Evolutionary conservation across 805 yeast species (phyloP).

Genomic region (Kuraishia floccosa): DNA sequence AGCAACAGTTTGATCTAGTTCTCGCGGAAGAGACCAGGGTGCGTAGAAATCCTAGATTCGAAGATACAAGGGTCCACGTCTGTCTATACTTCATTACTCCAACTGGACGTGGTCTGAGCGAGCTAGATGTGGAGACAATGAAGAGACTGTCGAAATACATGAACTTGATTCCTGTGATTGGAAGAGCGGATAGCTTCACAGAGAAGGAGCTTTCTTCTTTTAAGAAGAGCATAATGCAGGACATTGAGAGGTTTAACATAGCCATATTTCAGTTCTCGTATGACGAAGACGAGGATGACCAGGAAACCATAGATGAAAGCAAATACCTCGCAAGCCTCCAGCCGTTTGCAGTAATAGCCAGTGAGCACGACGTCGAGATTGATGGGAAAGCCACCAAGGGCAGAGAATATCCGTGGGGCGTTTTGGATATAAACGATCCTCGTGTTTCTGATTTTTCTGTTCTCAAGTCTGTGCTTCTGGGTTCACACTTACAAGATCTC

Average conservation of each 20-base stretch:
- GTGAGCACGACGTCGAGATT: conserved; percentile 44
- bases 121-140: conserved; percentile 67
- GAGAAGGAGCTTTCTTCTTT: conserved; percentile 43
- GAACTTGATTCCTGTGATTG: conserved; percentile 61
- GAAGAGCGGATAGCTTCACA: conserved; percentile 66
- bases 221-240: conserved; percentile 47
- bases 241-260: conserved; percentile 56
- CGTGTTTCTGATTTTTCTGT: conserved; percentile 40
- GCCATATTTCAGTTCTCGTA: conserved; percentile 66
- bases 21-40: conserved; percentile 72
- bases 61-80: conserved; percentile 74
- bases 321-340: conserved; percentile 49
- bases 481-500: conserved; percentile 52
- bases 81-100: conserved; percentile 69
- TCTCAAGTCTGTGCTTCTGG: conserved; percentile 42
- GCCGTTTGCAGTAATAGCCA: conserved; percentile 65
- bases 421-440: conserved; percentile 42
- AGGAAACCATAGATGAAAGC: conserved; percentile 60
- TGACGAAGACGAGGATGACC: conserved; percentile 65
- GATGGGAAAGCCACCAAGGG: conserved; percentile 42
- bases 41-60: conserved; percentile 76
- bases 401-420: conserved; percentile 73
- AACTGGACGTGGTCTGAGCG: conserved; percentile 55
- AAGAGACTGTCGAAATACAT: conserved; percentile 60
- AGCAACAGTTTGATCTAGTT: conserved; percentile 78